These are phyloP conservation scores for Chloranthus sessilifolius DNA, from an alignment of 164 flowering plant genomes.

Conservation along the genomic window DNA sequence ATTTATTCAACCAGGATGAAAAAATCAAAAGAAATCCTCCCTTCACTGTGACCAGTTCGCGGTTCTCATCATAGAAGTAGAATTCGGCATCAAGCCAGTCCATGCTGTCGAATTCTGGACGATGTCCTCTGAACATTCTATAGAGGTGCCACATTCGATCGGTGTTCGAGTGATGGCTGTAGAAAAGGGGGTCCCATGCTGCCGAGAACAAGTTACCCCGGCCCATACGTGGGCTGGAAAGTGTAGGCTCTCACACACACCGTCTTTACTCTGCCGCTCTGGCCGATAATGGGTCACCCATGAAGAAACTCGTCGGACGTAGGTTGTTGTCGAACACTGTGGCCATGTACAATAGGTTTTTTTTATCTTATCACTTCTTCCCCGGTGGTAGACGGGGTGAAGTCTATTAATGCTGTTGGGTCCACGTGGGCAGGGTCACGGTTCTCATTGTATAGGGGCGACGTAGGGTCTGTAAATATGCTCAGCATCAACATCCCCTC, in stretches of 20 bases:
- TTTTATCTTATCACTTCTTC: neutral
- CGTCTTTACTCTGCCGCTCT: neutral
- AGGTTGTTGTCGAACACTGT: neutral
- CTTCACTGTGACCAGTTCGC: slow-evolving; percentile 5
- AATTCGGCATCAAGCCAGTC: slow-evolving; percentile 7
- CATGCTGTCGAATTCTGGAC: neutral
- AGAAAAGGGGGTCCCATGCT: slow-evolving; percentile 6
- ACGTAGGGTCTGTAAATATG: neutral
- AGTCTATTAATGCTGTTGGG: neutral
- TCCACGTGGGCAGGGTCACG: neutral
- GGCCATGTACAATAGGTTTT: neutral
- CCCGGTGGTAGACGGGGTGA: neutral
- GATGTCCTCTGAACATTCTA: neutral
- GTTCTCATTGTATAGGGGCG: slow-evolving; percentile 8
- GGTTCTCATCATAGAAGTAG: slow-evolving; percentile 11
- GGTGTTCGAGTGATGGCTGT: neutral
- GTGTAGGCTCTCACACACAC: neutral
- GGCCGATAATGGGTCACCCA: slow-evolving; percentile 1
- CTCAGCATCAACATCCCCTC: slow-evolving; percentile 9
- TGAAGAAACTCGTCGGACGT: neutral
- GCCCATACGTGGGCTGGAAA: neutral
- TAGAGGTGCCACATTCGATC: slow-evolving; percentile 6
- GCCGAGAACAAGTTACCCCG: slow-evolving; percentile 5
- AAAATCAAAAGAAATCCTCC: no score
- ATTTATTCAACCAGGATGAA: no score